Evolutionary conservation across 495 filamentous ascomycete genomes (phyloP).

Genomic region (Penicillium daleae): DNA sequence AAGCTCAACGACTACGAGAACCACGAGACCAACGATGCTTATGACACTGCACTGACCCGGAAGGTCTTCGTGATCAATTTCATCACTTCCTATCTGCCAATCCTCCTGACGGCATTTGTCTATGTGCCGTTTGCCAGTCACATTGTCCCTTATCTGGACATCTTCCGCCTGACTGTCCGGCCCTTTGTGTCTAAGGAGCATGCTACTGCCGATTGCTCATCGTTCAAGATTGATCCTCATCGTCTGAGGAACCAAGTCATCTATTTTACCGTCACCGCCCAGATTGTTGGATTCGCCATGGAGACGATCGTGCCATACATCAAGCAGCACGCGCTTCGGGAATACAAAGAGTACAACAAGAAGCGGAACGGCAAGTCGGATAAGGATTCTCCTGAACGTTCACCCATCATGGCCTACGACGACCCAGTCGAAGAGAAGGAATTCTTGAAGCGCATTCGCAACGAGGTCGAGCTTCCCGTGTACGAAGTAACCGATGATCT

Average conservation of each 20-base stretch:
- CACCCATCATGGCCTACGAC: conserved; percentile 31
- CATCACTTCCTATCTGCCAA: conserved; percentile 91
- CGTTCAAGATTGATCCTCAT: conserved; percentile 83
- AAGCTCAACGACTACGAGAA: conserved; percentile 87
- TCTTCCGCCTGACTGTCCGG: conserved; percentile 78
- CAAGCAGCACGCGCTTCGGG: conserved; percentile 72
- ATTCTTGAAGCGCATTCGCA: conserved; percentile 79
- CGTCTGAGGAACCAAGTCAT: conserved; percentile 90
- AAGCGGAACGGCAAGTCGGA: conserved; percentile 34
- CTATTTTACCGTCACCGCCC: conserved; percentile 95
- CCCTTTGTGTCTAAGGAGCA: conserved; percentile 75
- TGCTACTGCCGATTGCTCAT: conserved; percentile 55
- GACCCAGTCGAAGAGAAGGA: conserved; percentile 72
- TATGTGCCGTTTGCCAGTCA: conserved; percentile 91
- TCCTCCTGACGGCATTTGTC: conserved; percentile 93
- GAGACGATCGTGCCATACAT: conserved; percentile 86
- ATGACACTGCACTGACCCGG: conserved; percentile 79
- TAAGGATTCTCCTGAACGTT: conserved; percentile 32
- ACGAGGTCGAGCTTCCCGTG: conserved; percentile 80
- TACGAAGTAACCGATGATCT: conserved; percentile 91
- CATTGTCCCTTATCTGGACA: conserved; percentile 86
- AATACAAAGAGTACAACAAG: conserved; percentile 65
- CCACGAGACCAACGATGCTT: conserved; percentile 80
- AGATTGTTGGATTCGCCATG: conserved; percentile 84
- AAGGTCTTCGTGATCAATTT: conserved; percentile 98